Evolutionary conservation across 2,329 filamentous ascomycete species (phyloP).

Genomic region (Aureobasidium sp.): DNA sequence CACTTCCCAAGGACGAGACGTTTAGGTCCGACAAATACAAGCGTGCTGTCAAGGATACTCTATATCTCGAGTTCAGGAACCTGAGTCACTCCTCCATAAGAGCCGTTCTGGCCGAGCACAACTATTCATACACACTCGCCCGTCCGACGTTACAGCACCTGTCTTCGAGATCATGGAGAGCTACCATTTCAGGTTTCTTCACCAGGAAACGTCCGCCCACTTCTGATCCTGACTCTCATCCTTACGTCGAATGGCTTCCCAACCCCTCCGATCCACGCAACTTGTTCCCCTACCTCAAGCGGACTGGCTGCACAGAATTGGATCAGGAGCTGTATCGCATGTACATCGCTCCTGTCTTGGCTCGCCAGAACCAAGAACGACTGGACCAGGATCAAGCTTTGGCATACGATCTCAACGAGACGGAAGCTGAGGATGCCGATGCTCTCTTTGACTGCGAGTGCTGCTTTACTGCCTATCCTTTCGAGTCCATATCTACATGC

Average conservation of each 20-base stretch:
- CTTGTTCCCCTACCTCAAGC: slow-evolving; percentile 54
- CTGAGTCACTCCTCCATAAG: slow-evolving; percentile 67
- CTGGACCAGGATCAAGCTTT: slow-evolving; percentile 34
- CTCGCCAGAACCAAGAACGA: slow-evolving; percentile 31
- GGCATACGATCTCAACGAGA: slow-evolving; percentile 42
- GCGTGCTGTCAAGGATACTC: slow-evolving; percentile 58
- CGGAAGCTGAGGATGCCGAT: slow-evolving; percentile 40
- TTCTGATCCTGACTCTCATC: slow-evolving; percentile 53
- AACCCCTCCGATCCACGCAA: slow-evolving; percentile 43
- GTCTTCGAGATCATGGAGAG: slow-evolving; percentile 69
- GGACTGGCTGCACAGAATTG: slow-evolving; percentile 55
- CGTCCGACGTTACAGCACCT: slow-evolving; percentile 62
- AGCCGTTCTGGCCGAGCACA: slow-evolving; percentile 72
- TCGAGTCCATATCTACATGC: slow-evolving; percentile 71
- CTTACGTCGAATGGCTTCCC: slow-evolving; percentile 56
- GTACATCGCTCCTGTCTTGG: slow-evolving; percentile 38
- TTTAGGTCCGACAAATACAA: slow-evolving; percentile 65
- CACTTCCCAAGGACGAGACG: slow-evolving; percentile 53
- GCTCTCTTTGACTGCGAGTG: slow-evolving; percentile 65
- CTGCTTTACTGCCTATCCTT: slow-evolving; percentile 64
- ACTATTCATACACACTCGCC: slow-evolving; percentile 69
- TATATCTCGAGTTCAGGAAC: slow-evolving; percentile 69
- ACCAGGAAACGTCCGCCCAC: slow-evolving; percentile 54
- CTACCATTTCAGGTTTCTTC: slow-evolving; percentile 64
- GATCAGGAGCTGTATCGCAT: slow-evolving; percentile 44